phyloP scores from a whole-genome alignment of 768 basidiomycete species.

The Clitopilus passeckerianus region DNA sequence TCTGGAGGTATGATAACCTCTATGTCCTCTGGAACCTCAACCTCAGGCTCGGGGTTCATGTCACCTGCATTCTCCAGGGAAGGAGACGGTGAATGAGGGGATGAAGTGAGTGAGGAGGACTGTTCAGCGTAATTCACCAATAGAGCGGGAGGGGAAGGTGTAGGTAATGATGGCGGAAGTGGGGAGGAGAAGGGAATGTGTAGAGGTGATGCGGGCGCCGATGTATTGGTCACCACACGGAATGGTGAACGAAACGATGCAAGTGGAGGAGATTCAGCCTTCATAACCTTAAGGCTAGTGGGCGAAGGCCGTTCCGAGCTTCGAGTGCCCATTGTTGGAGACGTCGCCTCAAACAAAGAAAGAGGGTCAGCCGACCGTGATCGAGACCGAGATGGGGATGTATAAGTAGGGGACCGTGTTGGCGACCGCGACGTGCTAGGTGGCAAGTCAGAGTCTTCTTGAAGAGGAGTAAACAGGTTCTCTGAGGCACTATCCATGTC shows the following conservation, averaged over 20 bases:
- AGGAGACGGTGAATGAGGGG: neutral
- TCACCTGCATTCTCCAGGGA: neutral
- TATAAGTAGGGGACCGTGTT: conserved; percentile 4
- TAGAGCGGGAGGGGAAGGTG: neutral
- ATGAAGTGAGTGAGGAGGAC: neutral
- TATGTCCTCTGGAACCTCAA: neutral
- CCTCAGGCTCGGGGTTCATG: neutral
- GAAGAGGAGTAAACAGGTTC: neutral
- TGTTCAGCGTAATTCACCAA: too few relatives aligned
- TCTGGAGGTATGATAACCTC: neutral
- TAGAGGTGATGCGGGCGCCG: neutral
- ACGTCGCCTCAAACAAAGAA: conserved; percentile 3
- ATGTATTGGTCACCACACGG: neutral
- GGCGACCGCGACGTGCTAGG: conserved; percentile 3
- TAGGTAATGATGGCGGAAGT: neutral
- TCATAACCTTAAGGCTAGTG: neutral
- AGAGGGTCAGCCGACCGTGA: conserved; percentile 14
- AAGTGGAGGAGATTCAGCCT: neutral
- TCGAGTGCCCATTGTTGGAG: neutral
- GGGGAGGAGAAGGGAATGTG: neutral
- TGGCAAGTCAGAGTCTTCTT: neutral
- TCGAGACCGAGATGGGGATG: neutral
- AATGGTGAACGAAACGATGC: neutral
- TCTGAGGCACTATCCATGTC: neutral
- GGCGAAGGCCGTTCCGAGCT: neutral